Evolutionary conservation across 305 asterid species (phyloP), one percentile per base, ranked within the genome.

Genomic region (Ilex paraguariensis): DNA sequence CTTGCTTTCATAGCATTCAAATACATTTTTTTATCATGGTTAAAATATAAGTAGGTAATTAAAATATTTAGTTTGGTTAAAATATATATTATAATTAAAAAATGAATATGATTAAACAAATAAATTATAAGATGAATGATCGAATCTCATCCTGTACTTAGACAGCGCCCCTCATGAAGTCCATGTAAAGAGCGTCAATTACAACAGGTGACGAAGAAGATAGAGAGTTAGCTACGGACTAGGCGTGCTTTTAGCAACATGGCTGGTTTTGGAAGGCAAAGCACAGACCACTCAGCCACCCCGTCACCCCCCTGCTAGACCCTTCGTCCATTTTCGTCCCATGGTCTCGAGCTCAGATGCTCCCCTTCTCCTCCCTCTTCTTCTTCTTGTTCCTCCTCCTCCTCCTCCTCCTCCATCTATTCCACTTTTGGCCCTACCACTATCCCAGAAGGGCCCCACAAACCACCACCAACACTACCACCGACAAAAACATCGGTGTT

Each of bases 191-290:
- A 1, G 28, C 28, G 1, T 21, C 28, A 21, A 21, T 21, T 21
- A 21, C 28, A 21, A 21, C 28, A 21, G 28, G 28, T 21, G 28
- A 21, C 28, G 42, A 36, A 36, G 9, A 36, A 36, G 42, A 4
- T 36, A 8, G 42, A 36, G 42, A 36, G 42, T 36, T 36, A 8
- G 42, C 42, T 36, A 36, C 42, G 9, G 42, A 70, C 68, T 66
- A 59, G 79, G 81, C 83, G 78, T 73, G 62, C 66, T 71, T 69
- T 60, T 60, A 60, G 87, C 82, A 60, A 74, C 79, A 74, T 78
- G 80, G 60, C 70, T 79, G 87, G 82, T 69, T 73, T 66, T 44
- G 44, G 73, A 57, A 73, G 64, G 49, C 71, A 46, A 45, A 39
- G 59, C 28, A 45, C 21, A 39, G 32, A 11, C 40, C 52, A 10